Evolutionary conservation across 805 yeast species (phyloP).

Genomic region (Blastobotrys peoriensis): DNA sequence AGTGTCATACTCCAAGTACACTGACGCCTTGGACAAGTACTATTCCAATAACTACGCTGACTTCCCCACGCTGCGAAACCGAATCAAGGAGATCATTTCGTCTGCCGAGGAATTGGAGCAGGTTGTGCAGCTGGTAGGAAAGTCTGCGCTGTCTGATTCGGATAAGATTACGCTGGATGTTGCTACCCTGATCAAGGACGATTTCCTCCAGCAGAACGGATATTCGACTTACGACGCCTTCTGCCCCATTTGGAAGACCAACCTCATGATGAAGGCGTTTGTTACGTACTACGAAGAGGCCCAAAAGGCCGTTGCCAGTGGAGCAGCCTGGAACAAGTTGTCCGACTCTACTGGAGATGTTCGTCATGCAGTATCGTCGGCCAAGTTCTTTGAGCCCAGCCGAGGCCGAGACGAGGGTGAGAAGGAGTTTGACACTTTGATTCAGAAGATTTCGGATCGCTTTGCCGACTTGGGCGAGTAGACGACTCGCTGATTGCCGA

Average conservation of each 20-base stretch:
- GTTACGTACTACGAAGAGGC: conserved; percentile 93
- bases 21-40: conserved; percentile 75
- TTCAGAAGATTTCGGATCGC: conserved; percentile 73
- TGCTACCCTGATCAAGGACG: conserved; percentile 86
- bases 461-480: conserved; percentile 95
- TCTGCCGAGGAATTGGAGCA: conserved; percentile 98
- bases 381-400: conserved; percentile 94
- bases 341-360: conserved; percentile 85
- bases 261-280: conserved; percentile 95
- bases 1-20: conserved; percentile 94
- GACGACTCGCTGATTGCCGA: conserved; percentile 11
- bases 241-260: conserved; percentile 99
- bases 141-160: conserved; percentile 92
- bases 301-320: conserved; percentile 89
- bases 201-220: conserved; percentile 98
- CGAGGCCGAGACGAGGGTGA: conserved; percentile 76
- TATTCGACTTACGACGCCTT: conserved; percentile 96
- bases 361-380: conserved; percentile 87
- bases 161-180: conserved; percentile 97
- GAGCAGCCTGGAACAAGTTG: conserved; percentile 91
- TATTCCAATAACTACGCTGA: conserved; percentile 85
- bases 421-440: conserved; percentile 70
- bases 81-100: conserved; percentile 88
- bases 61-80: conserved; percentile 83
- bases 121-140: conserved; percentile 98